These are phyloP conservation scores for Blastocystis sp. DNA, from an alignment of 352 stramenopile species.

Conservation along the genomic window DNA sequence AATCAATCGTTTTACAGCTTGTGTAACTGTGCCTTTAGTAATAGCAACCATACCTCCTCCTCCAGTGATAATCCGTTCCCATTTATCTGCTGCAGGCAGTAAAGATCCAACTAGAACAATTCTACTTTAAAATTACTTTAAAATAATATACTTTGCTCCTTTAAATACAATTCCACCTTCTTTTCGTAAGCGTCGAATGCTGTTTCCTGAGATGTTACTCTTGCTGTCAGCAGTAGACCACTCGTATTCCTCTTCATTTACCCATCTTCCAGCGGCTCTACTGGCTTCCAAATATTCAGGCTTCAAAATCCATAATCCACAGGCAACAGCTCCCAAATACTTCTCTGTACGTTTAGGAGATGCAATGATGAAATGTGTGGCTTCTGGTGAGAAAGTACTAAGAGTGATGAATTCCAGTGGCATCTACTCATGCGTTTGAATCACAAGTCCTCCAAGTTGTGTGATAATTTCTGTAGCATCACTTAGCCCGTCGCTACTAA, in stretches of 20 bases:
- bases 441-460: not conserved
- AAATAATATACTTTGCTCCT: not conserved
- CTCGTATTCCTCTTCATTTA: constrained; percentile 34
- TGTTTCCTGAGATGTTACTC: not conserved
- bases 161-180: not conserved
- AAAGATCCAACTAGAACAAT: constrained; percentile 30
- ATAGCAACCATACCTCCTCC: not conserved
- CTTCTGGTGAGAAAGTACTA: not conserved
- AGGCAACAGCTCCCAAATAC: constrained; percentile 32
- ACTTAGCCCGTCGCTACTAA: not conserved
- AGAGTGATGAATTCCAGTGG: not conserved
- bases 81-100: not conserved
- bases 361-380: constrained; percentile 33
- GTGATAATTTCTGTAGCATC: not conserved
- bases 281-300: constrained; percentile 16
- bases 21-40: not conserved
- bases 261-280: not conserved
- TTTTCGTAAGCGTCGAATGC: constrained; percentile 6
- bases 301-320: constrained; percentile 44
- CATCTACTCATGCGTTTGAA: not conserved
- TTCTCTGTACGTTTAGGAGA: constrained; percentile 34
- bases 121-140: not conserved
- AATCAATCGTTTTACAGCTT: not conserved
- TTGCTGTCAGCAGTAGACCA: not conserved
- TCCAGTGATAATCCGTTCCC: not conserved